Percentiles rank a stretch among this genome's conserved stretches.
Evolutionary conservation across 495 filamentous ascomycete species (phyloP).

Genomic region (Penicillium silybi): DNA sequence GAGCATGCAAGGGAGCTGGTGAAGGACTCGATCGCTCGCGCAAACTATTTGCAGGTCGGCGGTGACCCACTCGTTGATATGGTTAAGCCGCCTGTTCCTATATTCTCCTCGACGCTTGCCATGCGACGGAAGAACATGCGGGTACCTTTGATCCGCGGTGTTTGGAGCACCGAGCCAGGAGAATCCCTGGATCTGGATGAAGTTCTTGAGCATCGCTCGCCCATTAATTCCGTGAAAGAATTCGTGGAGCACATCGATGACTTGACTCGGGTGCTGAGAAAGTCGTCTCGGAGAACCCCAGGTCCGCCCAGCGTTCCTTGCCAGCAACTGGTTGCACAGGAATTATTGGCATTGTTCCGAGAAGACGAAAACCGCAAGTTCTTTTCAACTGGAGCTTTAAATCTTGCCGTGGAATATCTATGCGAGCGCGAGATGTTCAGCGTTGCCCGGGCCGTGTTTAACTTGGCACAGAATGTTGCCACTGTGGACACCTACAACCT

Average conservation of each 20-base stretch:
- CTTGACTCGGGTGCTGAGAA: constrained; percentile 12
- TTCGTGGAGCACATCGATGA: constrained; percentile 36
- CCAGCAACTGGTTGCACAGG: constrained; percentile 8
- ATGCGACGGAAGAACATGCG: constrained; percentile 14
- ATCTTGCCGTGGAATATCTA: constrained; percentile 36
- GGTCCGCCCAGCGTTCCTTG: constrained; percentile 1
- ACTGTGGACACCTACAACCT: constrained; percentile 45
- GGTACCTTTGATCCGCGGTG: constrained; percentile 30
- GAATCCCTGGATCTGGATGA: constrained; percentile 8
- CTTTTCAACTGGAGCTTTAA: constrained; percentile 40
- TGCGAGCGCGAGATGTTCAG: constrained; percentile 27
- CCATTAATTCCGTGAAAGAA: constrained; percentile 23
- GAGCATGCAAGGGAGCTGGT: constrained; percentile 30
- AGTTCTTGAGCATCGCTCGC: constrained; percentile 2
- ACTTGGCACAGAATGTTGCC: constrained; percentile 29
- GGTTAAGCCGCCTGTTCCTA: constrained; percentile 27
- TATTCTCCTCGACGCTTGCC: constrained; percentile 24
- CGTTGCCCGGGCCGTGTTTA: constrained; percentile 28
- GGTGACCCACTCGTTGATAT: constrained; percentile 32
- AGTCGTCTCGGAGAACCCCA: not conserved
- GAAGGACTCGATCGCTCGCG: constrained; percentile 19
- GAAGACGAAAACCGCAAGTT: constrained; percentile 17
- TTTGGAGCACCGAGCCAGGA: constrained; percentile 21
- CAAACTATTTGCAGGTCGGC: constrained; percentile 20
- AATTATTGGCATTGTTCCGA: constrained; percentile 24